Base-by-base conservation (phyloP, 768 basidiomycete species). In the Boletus sensibilis region DNA sequence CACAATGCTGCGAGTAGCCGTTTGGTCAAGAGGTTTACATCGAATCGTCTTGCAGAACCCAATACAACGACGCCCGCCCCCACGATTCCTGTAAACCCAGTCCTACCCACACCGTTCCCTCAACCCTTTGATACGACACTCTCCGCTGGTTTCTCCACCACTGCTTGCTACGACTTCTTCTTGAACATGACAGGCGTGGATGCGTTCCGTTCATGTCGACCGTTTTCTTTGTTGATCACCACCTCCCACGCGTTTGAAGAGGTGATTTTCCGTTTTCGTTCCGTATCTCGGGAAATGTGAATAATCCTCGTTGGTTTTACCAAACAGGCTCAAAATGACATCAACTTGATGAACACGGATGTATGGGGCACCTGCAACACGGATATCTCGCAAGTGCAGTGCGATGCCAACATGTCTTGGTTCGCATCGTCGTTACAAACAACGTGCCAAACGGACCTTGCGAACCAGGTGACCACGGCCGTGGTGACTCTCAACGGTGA, bases 331-430 rank as follows among this genome's bases (percentile, higher is more conserved):
- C 87, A 88, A 72, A 65, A 70, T 3, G 85, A 89, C 70, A 65
- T 83, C 39, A 80, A 82, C 1, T 67, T 79, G 35, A 76, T 91
- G 64, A 93, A 92, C 64, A 70, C 75, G 10, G 75, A 91, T 48
- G 65, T 93, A 8, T 90, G 89, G 86, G 89, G 88, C 3, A 90
- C 87, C 0, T 94, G 92, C 70, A 86, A 91, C 62, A 88, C 89
- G 7, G 72, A 67, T 16, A 64, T 71, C 1, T 64, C 68, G 3
- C 67, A 73, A 14, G 75, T 71, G 23, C 78, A 85, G 57, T 94
- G 92, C 62, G 61, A 72, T n/a, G 60, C 72, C 29, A 88, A 87
- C 60, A 90, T 94, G 85, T 76, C 64, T 7, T 82, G 80, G 78
- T 89, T 87, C 67, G 79, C 82, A 2, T 65, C 70, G 1, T 61